phyloP scores from a whole-genome alignment of 2,329 filamentous ascomycete species.

The Claviceps humidiphila region DNA sequence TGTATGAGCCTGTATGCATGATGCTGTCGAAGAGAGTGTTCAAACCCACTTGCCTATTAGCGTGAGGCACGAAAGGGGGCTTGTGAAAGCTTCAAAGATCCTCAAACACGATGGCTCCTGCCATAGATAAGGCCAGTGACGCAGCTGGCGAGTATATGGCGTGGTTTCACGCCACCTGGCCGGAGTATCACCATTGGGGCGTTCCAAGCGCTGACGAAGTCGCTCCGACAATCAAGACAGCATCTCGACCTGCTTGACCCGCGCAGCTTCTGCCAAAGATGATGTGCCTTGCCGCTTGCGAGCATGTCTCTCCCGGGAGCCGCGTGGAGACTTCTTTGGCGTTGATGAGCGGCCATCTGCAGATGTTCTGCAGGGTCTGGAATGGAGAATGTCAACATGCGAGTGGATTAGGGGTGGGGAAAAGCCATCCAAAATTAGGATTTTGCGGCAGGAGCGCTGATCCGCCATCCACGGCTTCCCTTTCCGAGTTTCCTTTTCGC shows the following conservation, averaged over 20 bases:
- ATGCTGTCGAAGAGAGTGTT: neutral
- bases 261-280: neutral
- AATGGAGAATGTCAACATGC: too few species aligned
- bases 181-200: neutral
- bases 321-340: constrained; percentile 1
- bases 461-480: neutral
- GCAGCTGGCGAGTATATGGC: neutral
- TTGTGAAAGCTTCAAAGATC: neutral
- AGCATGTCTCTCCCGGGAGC: neutral
- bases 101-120: neutral
- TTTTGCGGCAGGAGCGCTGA: neutral
- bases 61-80: neutral
- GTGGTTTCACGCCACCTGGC: neutral
- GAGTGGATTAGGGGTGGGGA: too few species aligned
- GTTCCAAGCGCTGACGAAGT: neutral
- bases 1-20: neutral
- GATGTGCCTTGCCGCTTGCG: neutral
- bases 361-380: neutral
- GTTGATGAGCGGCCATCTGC: neutral
- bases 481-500: neutral
- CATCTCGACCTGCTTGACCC: too few species aligned
- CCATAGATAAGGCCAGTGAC: neutral
- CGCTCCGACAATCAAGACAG: too few species aligned
- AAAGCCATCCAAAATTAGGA: neutral
- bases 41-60: neutral